A percentile compares a stretch with the other conserved stretches of the same genome.
Conservation (phyloP, 441 rosid genomes). For the Aquilaria agallochum region DNA sequence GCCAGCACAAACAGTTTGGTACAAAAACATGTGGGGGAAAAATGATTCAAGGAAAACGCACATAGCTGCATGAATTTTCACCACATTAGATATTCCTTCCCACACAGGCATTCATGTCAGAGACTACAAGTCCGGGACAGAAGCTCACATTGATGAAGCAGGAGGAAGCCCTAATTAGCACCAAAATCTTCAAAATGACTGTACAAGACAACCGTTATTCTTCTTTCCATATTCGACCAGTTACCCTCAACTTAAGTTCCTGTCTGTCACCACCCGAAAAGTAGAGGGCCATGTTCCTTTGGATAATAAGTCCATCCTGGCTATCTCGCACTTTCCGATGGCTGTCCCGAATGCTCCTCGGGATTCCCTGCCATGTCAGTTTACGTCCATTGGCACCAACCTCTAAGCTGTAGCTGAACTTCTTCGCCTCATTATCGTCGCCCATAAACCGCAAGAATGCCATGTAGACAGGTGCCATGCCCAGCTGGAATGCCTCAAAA, state of each 20-base stretch:
- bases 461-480: conserved; percentile 78
- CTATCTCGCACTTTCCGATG: conserved; percentile 82
- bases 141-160: too few species aligned
- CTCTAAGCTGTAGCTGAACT: conserved; percentile 75
- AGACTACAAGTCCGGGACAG: too few species aligned
- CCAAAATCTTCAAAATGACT: too few species aligned
- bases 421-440: conserved; percentile 66
- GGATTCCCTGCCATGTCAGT: conserved; percentile 83
- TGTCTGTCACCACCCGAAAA: conserved; percentile 70
- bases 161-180: too few species aligned
- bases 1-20: too few species aligned
- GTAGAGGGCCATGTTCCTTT: conserved; percentile 70
- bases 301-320: conserved; percentile 79
- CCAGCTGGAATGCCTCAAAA: conserved; percentile 82
- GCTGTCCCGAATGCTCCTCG: conserved; percentile 76
- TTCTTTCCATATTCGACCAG: conserved; percentile 83
- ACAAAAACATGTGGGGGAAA: too few species aligned
- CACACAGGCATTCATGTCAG: too few species aligned
- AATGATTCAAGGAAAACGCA: too few species aligned
- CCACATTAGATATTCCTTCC: too few species aligned
- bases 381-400: conserved; percentile 75
- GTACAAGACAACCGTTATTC: conserved; percentile 9
- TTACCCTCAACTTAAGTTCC: conserved; percentile 71
- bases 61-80: too few species aligned
- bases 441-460: conserved; percentile 89